Evolutionary conservation across 805 yeast species (phyloP), one percentile per base, ranked within the genome.

Genomic region (Metschnikowia baotianmanensis): DNA sequence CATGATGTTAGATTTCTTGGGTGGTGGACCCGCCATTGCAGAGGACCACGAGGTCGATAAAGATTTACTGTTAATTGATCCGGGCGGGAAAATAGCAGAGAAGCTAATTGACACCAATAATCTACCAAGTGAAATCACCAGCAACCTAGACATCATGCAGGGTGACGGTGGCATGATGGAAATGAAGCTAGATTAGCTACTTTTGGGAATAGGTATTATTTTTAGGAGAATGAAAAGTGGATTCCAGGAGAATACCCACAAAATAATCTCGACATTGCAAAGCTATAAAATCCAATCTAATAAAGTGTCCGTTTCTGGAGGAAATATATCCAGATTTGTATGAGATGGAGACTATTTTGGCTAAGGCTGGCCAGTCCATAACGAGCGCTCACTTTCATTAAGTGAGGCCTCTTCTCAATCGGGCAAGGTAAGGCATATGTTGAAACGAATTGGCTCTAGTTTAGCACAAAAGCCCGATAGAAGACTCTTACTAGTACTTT

Each of bases 1-100:
- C 57, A 85, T 85, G 95, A 85, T 85, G 95, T 66, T 85, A 62
- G 93, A 85, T 60, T 85, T 85, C 66, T 68, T 85, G 15, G 95
- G 93, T 16, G 93, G 93, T 10, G 74, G 76, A 8, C 72, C 73
- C 11, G 59, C 69, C 8, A 66, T 69, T 15, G 64, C 68, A 18
- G 63, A 57, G 34, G 53, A 56, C 38, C 61, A 61, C 43, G 72
- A 67, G 41, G 55, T 66, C 8, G 74, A 67, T 49, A 68, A 65
- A 24, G 71, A 65, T 36, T 58, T 67, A 25, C 51, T 57, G 31
- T 63, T 63, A 44, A 65, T 72, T 37, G 79, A 73, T 44, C 73
- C 73, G 13, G 65, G 66, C 11, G 70, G 69, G 8, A 53, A 63
- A 15, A 63, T 76, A 15, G 69, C 71, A 6, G 71, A 68, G 45